A percentile compares a stretch with the other conserved stretches of the same genome.
Evolutionary conservation across 176 grass and related monocot genomes (phyloP).

Genomic region (Hsuehochloa calcarea): DNA sequence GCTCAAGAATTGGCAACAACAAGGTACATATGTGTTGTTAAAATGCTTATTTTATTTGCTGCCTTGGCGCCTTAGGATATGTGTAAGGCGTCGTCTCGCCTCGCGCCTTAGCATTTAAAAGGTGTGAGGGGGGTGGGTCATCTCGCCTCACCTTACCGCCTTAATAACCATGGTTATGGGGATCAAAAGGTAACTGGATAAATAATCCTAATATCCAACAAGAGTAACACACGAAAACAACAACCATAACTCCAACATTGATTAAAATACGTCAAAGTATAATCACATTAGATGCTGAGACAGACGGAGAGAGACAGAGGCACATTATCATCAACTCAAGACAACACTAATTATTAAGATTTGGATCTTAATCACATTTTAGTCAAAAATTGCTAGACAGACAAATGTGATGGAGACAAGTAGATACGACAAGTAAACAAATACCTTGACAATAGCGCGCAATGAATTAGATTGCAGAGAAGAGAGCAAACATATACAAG

Average conservation of each 20-base stretch:
- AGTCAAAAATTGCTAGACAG: background rate
- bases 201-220: background rate
- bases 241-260: background rate
- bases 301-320: background rate
- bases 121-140: too few species aligned
- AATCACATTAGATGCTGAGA: background rate
- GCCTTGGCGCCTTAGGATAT: too few species aligned
- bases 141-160: too few species aligned
- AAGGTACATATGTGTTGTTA: too few species aligned
- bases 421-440: conserved; percentile 4
- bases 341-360: conserved; percentile 2
- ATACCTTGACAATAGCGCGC: conserved; percentile 69
- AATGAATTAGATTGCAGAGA: conserved; percentile 72
- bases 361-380: background rate
- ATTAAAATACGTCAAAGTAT: background rate
- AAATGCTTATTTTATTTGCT: too few species aligned
- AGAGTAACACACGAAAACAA: background rate
- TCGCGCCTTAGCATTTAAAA: too few species aligned
- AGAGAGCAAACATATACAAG: conserved; percentile 71
- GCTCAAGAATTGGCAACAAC: too few species aligned
- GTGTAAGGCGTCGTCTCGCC: too few species aligned
- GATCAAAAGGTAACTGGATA: background rate
- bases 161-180: too few species aligned
- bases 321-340: conserved; percentile 3
- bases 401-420: background rate